A percentile compares a stretch with the other conserved stretches of the same genome.
These are phyloP conservation scores for Dichotomopilus funicola DNA, from an alignment of 2,329 filamentous ascomycete genomes.

Conservation along the genomic window DNA sequence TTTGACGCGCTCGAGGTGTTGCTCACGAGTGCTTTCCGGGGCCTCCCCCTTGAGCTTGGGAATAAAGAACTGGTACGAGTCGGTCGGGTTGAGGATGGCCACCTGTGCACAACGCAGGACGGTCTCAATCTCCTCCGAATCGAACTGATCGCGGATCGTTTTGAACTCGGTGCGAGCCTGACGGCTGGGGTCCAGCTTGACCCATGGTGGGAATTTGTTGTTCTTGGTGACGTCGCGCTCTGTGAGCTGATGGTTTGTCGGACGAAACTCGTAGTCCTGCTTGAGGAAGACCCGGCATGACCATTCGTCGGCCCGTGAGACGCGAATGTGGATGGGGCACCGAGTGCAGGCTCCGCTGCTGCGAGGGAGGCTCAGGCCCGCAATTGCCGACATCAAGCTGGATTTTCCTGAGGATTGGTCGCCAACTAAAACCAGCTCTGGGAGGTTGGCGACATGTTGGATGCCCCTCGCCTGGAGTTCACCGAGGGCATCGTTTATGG, in stretches of 20 bases:
- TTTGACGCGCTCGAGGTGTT: slow-evolving; percentile 10
- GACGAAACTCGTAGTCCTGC: slow-evolving; percentile 54
- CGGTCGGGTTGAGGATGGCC: slow-evolving; percentile 64
- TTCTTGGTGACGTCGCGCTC: slow-evolving; percentile 42
- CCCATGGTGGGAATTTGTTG: slow-evolving; percentile 62
- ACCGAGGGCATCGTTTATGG: slow-evolving; percentile 58
- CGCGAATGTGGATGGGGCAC: slow-evolving; percentile 73
- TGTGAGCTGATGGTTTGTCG: slow-evolving; percentile 33
- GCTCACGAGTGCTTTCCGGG: slow-evolving; percentile 12
- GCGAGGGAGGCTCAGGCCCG: slow-evolving; percentile 65
- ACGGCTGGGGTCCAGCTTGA: slow-evolving; percentile 39
- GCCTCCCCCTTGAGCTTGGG: slow-evolving; percentile 35
- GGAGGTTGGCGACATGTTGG: slow-evolving; percentile 62
- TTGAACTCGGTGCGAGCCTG: slow-evolving; percentile 49
- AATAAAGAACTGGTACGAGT: slow-evolving; percentile 46
- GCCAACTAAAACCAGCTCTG: slow-evolving; percentile 75
- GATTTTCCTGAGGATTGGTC: slow-evolving; percentile 84
- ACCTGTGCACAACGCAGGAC: slow-evolving; percentile 69
- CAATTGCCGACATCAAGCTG: slow-evolving; percentile 57
- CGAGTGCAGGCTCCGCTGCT: slow-evolving; percentile 69
- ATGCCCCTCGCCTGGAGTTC: slow-evolving; percentile 68
- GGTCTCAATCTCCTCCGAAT: slow-evolving; percentile 58
- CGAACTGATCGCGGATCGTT: slow-evolving; percentile 50
- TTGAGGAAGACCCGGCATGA: slow-evolving; percentile 61
- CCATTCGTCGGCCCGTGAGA: slow-evolving; percentile 57